Evolutionary conservation across 1,284 basidiomycete genomes (phyloP), one percentile per base, ranked within the genome.

Genomic region (Cutaneotrichosporon sp.): DNA sequence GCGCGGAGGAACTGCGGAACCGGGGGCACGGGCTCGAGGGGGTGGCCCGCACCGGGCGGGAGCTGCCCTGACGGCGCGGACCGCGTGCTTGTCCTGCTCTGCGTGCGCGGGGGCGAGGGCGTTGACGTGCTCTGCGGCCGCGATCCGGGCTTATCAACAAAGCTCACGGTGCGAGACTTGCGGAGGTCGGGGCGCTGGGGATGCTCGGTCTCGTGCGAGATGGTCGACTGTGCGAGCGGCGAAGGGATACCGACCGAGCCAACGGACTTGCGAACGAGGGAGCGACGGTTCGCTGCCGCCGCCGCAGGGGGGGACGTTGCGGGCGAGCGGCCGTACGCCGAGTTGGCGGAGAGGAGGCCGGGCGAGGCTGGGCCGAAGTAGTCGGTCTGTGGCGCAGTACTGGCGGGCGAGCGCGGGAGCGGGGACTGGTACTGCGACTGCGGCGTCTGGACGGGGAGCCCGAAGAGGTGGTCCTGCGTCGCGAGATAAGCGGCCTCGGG

Each of bases 81-180:
- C 11, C 24, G 45, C 47, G 18, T 27, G 27, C 27, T 50, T n/a
- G 47, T 25, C 47, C 47, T 27, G 18, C 18, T 29, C 47, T 29
- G 25, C 13, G 25, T 50, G 4, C 47, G 47, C 6, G 47, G 47
- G 14, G 47, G 47, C 18, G 47, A 50, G 1, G 47, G 18, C 16
- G 25, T 29, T 4, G 47, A 50, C 47, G 24, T 10, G 27, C 47
- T 50, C 47, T 50, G 47, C 47, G 11, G 13, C 24, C 27, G 25
- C 24, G 46, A 47, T 11, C 14, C 22, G 46, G 46, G 13, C 14
- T 3, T 27, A 11, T 50, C 47, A 10, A n/a, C 47, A 50, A 50
- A 50, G 47, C 47, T 50, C 27, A 50, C 47, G 18, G 47, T n/a
- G 18, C 47, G 47, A 14, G 47, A 29, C 47, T 50, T 50, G 47